A percentile compares a stretch with the other conserved stretches of the same genome.
These are phyloP conservation scores for Dryas drummondii DNA, from an alignment of 306 rosid species.

Conservation along the genomic window DNA sequence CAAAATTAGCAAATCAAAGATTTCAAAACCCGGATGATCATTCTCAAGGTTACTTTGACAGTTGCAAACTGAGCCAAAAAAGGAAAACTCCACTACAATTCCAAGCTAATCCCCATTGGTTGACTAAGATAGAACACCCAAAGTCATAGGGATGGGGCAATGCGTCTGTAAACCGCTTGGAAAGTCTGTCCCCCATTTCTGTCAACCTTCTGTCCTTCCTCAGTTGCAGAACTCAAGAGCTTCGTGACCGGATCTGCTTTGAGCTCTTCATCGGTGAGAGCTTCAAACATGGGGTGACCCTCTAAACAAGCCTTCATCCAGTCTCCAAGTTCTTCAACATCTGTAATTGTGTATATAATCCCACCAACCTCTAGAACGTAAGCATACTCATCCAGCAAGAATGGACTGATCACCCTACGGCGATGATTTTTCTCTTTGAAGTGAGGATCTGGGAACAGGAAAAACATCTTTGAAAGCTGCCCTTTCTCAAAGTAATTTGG, in stretches of 20 bases:
- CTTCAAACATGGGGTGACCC: slow-evolving; percentile 84
- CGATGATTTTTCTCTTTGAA: slow-evolving; percentile 98
- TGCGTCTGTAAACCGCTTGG: slow-evolving; percentile 72
- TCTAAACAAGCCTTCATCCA: slow-evolving; percentile 92
- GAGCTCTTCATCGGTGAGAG: slow-evolving; percentile 69
- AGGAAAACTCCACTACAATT: neutral
- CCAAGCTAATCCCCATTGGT: neutral
- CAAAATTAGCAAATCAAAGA: neutral
- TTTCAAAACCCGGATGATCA: neutral
- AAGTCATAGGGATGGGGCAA: slow-evolving; percentile 41
- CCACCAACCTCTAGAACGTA: slow-evolving; percentile 73
- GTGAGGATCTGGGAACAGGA: slow-evolving; percentile 97
- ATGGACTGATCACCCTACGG: slow-evolving; percentile 84
- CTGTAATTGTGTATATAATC: slow-evolving; percentile 84
- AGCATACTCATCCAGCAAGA: slow-evolving; percentile 90
- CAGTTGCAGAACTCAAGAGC: slow-evolving; percentile 76
- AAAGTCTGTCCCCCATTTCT: slow-evolving; percentile 90
- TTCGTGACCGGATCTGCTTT: slow-evolving; percentile 74
- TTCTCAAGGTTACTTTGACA: neutral
- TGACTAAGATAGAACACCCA: neutral
- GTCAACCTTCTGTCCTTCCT: slow-evolving; percentile 99
- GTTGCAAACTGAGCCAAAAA: neutral
- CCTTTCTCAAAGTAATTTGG: slow-evolving; percentile 90
- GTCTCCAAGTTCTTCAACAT: slow-evolving; percentile 94
- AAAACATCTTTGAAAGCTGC: slow-evolving; percentile 87